Evolutionary conservation across 73 alveolate genomes (phyloP).

Genomic region (Stentor coeruleus): DNA sequence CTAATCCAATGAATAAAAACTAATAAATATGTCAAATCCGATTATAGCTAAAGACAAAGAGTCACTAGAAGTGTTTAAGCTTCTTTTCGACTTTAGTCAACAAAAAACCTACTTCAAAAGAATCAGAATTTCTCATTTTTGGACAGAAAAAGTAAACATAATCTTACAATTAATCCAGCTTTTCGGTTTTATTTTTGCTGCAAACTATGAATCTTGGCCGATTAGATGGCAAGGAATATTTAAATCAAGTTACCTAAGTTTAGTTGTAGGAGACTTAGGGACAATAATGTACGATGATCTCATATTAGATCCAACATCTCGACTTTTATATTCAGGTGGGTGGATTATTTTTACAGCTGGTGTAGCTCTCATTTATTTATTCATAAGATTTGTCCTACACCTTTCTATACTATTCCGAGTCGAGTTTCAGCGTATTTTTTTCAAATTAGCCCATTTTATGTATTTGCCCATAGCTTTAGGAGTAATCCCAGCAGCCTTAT

Average conservation of each 20-base stretch:
- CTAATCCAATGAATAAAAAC: too few relatives aligned
- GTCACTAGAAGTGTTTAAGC: conserved; percentile 16
- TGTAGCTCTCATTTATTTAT: not conserved
- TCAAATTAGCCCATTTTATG: not conserved
- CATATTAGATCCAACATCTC: not conserved
- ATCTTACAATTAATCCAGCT: not conserved
- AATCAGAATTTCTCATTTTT: not conserved
- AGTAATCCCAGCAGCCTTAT: not conserved
- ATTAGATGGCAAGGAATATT: not conserved
- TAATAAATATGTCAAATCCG: not conserved
- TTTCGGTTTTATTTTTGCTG: not conserved
- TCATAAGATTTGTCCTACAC: not conserved
- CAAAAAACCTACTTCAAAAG: not conserved
- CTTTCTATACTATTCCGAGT: not conserved
- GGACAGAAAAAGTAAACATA: not conserved
- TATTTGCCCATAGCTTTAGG: not conserved
- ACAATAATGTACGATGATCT: not conserved
- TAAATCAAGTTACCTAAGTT: not conserved
- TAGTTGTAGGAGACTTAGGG: not conserved
- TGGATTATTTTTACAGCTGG: not conserved
- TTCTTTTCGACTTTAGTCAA: not conserved
- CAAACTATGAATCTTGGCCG: conserved; percentile 9
- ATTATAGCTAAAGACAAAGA: not conserved
- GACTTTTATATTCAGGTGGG: not conserved
- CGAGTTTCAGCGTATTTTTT: not conserved